phyloP scores from a whole-genome alignment of 306 rosid species.

The Ormosia semicastrata region DNA sequence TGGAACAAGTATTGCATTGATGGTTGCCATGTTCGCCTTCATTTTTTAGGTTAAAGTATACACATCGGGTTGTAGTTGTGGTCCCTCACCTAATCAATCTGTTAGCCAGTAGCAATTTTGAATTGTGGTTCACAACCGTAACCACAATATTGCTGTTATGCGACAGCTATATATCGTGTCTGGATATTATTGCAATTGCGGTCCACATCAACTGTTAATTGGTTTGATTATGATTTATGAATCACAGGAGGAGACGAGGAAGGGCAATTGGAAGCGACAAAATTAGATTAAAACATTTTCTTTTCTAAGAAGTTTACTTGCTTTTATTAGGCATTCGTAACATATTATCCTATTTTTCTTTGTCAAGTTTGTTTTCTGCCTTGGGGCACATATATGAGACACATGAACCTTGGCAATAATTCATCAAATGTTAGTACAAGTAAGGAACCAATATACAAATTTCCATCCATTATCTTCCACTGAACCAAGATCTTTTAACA shows the following conservation, averaged over 20 bases:
- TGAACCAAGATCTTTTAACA: neutral
- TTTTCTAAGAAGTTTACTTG: neutral
- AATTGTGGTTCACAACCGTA: conserved; percentile 5
- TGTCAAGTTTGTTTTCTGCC: neutral
- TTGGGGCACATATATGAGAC: neutral
- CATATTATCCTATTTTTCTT: neutral
- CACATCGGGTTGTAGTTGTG: neutral
- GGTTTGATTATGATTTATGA: neutral
- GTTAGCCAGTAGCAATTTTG: neutral
- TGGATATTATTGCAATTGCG: neutral
- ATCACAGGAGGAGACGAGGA: neutral
- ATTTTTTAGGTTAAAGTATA: neutral
- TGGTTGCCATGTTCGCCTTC: neutral
- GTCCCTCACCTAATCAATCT: conserved; percentile 18
- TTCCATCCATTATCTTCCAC: neutral
- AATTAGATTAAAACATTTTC: neutral
- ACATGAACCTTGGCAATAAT: neutral
- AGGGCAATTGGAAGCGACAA: neutral
- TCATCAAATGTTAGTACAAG: neutral
- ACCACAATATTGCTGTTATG: neutral
- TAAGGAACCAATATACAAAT: neutral
- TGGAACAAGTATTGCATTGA: neutral
- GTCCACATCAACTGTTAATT: neutral
- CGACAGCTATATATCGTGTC: neutral
- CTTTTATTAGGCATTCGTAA: neutral